Conservation (phyloP, 208 protist species). For the Novymonas esmeraldas region DNA sequence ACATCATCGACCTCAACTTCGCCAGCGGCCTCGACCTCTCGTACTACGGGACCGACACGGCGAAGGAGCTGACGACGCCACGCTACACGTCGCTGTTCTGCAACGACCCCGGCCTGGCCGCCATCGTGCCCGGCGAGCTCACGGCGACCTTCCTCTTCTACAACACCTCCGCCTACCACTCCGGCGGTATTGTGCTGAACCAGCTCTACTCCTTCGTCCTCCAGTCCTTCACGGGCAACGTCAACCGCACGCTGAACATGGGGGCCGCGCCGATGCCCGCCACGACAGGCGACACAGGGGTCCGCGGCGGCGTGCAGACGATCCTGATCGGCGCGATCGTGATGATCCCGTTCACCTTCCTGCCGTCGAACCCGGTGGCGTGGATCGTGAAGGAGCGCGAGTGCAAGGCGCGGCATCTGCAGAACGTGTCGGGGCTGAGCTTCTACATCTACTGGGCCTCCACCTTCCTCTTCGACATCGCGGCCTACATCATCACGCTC, state of each 20-base stretch:
- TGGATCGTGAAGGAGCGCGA: conserved; percentile 86
- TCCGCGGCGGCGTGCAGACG: conserved; percentile 33
- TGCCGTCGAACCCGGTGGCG: conserved; percentile 62
- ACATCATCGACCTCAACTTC: conserved; percentile 32
- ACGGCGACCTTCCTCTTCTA: conserved; percentile 43
- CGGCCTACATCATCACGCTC: conserved; percentile 62
- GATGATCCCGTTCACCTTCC: conserved; percentile 76
- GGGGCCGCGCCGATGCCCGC: conserved; percentile 33
- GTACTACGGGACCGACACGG: conserved; percentile 37
- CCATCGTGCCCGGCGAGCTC: conserved; percentile 34
- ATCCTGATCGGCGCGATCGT: conserved; percentile 64
- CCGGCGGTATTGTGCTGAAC: conserved; percentile 34
- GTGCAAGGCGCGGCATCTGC: conserved; percentile 67
- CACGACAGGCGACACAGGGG: conserved; percentile 30
- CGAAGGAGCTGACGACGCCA: conserved; percentile 32
- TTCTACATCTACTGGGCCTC: conserved; percentile 76
- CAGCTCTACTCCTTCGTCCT: conserved; percentile 38
- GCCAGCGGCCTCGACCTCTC: conserved; percentile 23
- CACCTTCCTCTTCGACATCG: conserved; percentile 86
- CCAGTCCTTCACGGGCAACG: conserved; percentile 38
- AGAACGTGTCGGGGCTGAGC: conserved; percentile 69
- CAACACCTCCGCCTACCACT: conserved; percentile 67
- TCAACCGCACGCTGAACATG: conserved; percentile 12
- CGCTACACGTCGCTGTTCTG: conserved; percentile 50
- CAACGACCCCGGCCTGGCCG: conserved; percentile 31